Conservation (phyloP, 495 filamentous ascomycete species). For the Antarctomyces pellizariae region DNA sequence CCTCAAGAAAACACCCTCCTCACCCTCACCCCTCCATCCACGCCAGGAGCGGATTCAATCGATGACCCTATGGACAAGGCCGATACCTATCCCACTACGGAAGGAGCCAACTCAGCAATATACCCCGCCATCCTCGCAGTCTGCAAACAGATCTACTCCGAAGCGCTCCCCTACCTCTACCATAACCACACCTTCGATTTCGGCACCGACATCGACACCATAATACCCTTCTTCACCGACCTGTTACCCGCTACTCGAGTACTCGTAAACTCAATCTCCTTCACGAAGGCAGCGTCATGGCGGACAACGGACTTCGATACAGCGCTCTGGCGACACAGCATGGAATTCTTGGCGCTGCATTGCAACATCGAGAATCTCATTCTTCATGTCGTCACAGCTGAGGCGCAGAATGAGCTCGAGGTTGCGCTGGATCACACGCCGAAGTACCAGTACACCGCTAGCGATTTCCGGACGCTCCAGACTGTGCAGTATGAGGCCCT, state of each 20-base stretch:
- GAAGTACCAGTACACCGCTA: conserved; percentile 16
- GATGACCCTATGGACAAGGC: too few species aligned
- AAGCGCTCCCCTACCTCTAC: conserved; percentile 26
- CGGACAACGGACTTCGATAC: conserved; percentile 25
- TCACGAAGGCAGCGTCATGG: conserved; percentile 25
- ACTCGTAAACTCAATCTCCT: conserved; percentile 18
- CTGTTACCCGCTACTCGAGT: conserved; percentile 19
- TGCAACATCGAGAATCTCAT: conserved; percentile 16
- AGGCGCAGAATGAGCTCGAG: too few species aligned
- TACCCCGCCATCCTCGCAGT: conserved; percentile 22
- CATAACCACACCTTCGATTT: conserved; percentile 26
- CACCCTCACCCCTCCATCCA: too few species aligned
- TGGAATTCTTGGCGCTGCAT: conserved; percentile 17
- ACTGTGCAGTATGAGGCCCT: conserved; percentile 18
- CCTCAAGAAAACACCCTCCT: too few species aligned
- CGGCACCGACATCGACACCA: conserved; percentile 25
- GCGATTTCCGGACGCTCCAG: conserved; percentile 18
- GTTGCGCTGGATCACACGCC: conserved; percentile 17
- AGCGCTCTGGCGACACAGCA: conserved; percentile 24
- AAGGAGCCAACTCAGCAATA: too few species aligned
- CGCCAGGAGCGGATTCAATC: too few species aligned
- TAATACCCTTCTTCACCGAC: conserved; percentile 30
- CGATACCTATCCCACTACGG: too few species aligned
- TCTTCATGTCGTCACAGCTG: too few species aligned
- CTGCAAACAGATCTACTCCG: conserved; percentile 21